phyloP scores from a whole-genome alignment of 768 basidiomycete genomes.

The Gymnopilus junonius region DNA sequence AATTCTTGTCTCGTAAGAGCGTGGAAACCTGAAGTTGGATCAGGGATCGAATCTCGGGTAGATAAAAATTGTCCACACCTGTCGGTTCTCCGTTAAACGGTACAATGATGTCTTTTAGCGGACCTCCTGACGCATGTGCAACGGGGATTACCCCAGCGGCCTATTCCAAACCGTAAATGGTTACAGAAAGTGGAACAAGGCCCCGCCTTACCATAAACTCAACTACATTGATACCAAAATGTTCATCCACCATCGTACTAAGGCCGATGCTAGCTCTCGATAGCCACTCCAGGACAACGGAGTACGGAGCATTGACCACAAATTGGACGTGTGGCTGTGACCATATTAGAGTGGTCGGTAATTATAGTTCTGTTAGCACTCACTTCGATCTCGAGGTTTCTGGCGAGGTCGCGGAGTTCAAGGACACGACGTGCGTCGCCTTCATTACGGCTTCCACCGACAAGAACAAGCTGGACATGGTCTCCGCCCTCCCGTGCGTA shows the following conservation, averaged over 20 bases:
- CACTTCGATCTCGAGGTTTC: slow-evolving; percentile 69
- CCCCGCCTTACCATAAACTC: slow-evolving; percentile 84
- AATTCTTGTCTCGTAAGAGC: slow-evolving; percentile 69
- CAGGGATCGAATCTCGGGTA: not conserved
- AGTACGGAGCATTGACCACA: slow-evolving; percentile 81
- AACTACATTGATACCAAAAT: slow-evolving; percentile 97
- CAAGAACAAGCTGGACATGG: slow-evolving; percentile 65
- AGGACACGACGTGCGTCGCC: slow-evolving; percentile 75
- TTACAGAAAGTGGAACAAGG: not conserved
- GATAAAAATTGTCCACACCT: slow-evolving; percentile 40
- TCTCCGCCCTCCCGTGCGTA: slow-evolving; percentile 38
- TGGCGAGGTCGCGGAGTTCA: slow-evolving; percentile 58
- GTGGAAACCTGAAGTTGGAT: slow-evolving; percentile 65
- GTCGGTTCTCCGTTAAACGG: slow-evolving; percentile 75
- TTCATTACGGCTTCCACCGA: slow-evolving; percentile 86
- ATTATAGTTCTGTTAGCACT: slow-evolving; percentile 17
- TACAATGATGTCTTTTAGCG: slow-evolving; percentile 88
- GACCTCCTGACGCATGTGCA: slow-evolving; percentile 92
- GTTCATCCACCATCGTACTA: slow-evolving; percentile 98
- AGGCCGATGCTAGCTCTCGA: slow-evolving; percentile 81
- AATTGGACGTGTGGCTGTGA: slow-evolving; percentile 73
- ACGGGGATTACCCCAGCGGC: slow-evolving; percentile 94
- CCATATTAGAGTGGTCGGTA: not conserved
- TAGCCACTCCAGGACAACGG: slow-evolving; percentile 71
- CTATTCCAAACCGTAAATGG: slow-evolving; percentile 41